Evolutionary conservation across 441 rosid genomes (phyloP).

Genomic region (Brassica hybrid): DNA sequence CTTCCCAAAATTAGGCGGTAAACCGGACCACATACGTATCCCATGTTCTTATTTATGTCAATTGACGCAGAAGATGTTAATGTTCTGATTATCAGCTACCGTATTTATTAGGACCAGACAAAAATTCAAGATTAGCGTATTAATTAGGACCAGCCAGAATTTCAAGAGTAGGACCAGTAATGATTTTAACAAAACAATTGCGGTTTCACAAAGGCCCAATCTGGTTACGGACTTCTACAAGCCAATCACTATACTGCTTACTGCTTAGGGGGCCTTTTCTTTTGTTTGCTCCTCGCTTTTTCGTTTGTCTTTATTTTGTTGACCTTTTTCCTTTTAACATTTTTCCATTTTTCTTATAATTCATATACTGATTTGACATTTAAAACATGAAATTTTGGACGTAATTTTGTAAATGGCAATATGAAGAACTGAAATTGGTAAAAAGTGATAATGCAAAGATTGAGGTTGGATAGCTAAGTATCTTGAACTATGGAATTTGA

Average conservation of each 20-base stretch:
- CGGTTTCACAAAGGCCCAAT: background rate
- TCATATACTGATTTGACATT: background rate
- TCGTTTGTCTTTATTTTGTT: background rate
- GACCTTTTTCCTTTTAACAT: background rate
- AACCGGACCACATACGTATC: slow-evolving; percentile 1
- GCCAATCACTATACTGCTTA: background rate
- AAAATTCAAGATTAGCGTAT: background rate
- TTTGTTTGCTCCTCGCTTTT: background rate
- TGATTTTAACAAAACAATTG: background rate
- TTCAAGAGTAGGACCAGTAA: background rate
- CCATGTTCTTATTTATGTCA: slow-evolving; percentile 4
- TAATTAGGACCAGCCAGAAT: background rate
- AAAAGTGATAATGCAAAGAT: background rate
- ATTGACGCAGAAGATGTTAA: background rate
- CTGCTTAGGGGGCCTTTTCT: background rate
- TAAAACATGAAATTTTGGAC: background rate
- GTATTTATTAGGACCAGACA: background rate
- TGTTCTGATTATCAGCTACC: slow-evolving; percentile 10
- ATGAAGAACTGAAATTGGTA: background rate
- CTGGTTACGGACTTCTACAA: background rate
- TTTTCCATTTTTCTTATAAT: background rate
- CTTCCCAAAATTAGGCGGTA: slow-evolving; percentile 5
- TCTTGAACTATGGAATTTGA: background rate
- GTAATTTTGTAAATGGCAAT: background rate
- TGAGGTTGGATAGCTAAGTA: background rate